These are phyloP conservation scores for Lepidium campestre DNA, from an alignment of 441 rosid species.

Conservation along the genomic window DNA sequence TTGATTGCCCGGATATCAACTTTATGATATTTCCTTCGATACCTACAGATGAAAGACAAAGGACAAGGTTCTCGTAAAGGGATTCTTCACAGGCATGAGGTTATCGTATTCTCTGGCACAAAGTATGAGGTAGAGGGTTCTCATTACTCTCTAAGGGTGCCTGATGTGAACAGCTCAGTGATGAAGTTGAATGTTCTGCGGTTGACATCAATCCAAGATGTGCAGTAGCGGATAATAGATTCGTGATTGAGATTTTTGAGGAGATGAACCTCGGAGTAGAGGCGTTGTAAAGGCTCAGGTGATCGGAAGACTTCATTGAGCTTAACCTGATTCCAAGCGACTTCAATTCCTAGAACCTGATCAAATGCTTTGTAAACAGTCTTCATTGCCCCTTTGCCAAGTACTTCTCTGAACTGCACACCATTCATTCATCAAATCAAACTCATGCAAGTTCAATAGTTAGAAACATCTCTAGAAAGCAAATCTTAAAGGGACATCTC, in stretches of 20 bases:
- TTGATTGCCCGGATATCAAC: constrained; percentile 55
- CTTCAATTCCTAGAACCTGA: constrained; percentile 58
- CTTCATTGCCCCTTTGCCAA: constrained; percentile 73
- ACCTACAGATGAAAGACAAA: constrained; percentile 30
- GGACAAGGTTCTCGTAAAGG: background rate
- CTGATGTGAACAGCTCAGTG: constrained; percentile 68
- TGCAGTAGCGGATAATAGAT: constrained; percentile 48
- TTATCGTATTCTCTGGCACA: background rate
- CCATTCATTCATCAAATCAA: background rate
- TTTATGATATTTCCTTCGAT: constrained; percentile 40
- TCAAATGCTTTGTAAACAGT: constrained; percentile 66
- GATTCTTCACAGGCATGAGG: background rate
- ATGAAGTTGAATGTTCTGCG: constrained; percentile 66
- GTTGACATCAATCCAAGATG: constrained; percentile 51
- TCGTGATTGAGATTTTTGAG: constrained; percentile 57
- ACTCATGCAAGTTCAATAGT: background rate
- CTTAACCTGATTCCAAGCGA: constrained; percentile 73
- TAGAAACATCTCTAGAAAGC: background rate
- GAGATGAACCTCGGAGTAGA: constrained; percentile 70
- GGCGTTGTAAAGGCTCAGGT: constrained; percentile 56
- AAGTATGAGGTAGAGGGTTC: background rate
- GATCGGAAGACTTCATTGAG: constrained; percentile 51
- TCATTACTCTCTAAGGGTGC: constrained; percentile 60
- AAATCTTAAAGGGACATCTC: background rate
- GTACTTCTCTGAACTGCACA: constrained; percentile 60